These are phyloP conservation scores for Kluyveromyces sp. DNA, from an alignment of 1,139 yeast species.

Conservation along the genomic window DNA sequence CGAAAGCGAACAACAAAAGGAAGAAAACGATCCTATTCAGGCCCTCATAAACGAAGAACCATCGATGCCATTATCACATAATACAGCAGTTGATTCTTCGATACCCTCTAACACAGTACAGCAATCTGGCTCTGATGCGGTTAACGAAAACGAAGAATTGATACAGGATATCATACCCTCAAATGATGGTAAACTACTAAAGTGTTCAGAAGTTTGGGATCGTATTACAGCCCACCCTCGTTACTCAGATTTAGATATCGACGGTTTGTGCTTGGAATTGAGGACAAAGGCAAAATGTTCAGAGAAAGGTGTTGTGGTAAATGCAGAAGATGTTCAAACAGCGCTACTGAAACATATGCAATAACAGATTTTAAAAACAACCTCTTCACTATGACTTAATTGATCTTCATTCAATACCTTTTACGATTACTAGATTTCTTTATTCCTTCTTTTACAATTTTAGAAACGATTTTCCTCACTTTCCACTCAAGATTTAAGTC, in stretches of 20 bases:
- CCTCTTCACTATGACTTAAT: no score
- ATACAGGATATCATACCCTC: slow-evolving; percentile 43
- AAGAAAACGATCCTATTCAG: slow-evolving; percentile 2
- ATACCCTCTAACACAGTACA: not conserved
- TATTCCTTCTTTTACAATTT: no score
- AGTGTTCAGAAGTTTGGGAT: slow-evolving; percentile 94
- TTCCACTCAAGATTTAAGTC: no score
- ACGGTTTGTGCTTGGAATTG: slow-evolving; percentile 82
- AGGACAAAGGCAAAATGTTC: slow-evolving; percentile 94
- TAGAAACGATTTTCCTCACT: no score
- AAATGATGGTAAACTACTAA: slow-evolving; percentile 42
- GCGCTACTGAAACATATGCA: slow-evolving; percentile 36
- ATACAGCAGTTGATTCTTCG: not conserved
- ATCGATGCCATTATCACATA: not conserved
- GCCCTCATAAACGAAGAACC: slow-evolving; percentile 5
- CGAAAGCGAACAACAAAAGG: not conserved
- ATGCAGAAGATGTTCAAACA: slow-evolving; percentile 66
- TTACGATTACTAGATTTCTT: no score
- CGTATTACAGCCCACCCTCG: slow-evolving; percentile 89
- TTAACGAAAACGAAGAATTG: not conserved
- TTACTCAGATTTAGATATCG: slow-evolving; percentile 87
- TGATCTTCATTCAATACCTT: no score
- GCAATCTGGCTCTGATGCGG: not conserved
- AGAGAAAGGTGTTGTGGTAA: slow-evolving; percentile 81
- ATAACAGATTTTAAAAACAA: not conserved